These are phyloP conservation scores for Lachnellula hyalina DNA, from an alignment of 2,329 filamentous ascomycete species.

Conservation along the genomic window DNA sequence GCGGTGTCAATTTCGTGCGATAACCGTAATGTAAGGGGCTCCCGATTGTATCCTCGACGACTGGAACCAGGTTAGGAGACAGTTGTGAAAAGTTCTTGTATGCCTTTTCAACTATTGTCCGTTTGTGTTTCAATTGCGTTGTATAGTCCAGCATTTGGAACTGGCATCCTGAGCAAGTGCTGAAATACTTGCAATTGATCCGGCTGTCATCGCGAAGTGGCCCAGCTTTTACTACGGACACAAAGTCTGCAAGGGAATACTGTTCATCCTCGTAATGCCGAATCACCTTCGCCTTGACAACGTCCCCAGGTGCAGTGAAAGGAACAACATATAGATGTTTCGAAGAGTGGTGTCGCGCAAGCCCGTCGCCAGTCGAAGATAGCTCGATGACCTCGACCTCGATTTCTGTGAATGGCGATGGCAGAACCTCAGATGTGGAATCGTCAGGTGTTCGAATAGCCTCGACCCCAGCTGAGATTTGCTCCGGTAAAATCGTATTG, in stretches of 20 bases:
- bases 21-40: conserved; percentile 91
- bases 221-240: conserved; percentile 70
- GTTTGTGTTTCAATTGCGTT: conserved; percentile 82
- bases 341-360: conserved; percentile 66
- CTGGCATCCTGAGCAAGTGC: conserved; percentile 84
- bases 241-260: conserved; percentile 76
- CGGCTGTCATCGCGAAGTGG: conserved; percentile 70
- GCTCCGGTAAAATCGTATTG: neutral
- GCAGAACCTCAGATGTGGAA: conserved; percentile 38
- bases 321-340: conserved; percentile 75
- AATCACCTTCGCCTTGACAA: conserved; percentile 70
- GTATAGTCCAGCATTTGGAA: conserved; percentile 94
- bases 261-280: conserved; percentile 60
- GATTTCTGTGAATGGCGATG: conserved; percentile 66
- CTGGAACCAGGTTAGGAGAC: conserved; percentile 66
- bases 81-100: conserved; percentile 88
- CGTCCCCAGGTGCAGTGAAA: conserved; percentile 82
- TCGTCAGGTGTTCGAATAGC: conserved; percentile 15
- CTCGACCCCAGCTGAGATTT: neutral
- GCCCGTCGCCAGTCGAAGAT: conserved; percentile 87
- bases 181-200: conserved; percentile 81
- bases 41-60: conserved; percentile 77
- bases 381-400: conserved; percentile 77
- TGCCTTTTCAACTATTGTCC: conserved; percentile 80
- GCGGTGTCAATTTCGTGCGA: conserved; percentile 92